Evolutionary conservation across 371 early-diverging fungal genomes (phyloP).

Genomic region (Mucor indicus): DNA sequence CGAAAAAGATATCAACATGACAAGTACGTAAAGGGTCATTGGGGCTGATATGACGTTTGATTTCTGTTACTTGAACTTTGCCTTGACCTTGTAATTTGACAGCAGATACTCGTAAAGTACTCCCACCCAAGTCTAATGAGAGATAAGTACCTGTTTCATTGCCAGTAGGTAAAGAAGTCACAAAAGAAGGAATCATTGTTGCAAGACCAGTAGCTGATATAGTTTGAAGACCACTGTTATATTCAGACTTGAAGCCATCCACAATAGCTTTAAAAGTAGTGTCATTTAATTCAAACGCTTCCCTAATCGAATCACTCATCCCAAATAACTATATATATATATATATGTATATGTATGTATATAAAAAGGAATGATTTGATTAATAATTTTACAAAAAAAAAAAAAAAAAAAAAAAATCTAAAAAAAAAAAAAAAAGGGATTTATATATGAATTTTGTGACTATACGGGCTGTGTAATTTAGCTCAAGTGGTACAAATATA

Average conservation of each 20-base stretch:
- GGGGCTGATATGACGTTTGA: background rate
- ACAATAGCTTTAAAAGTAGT: constrained; percentile 48
- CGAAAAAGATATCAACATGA: constrained; percentile 44
- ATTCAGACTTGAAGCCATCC: constrained; percentile 39
- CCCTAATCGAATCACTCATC: too few species aligned
- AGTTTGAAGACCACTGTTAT: constrained; percentile 27
- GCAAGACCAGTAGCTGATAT: constrained; percentile 19
- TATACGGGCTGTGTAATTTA: background rate
- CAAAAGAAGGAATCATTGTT: constrained; percentile 80
- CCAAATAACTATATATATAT: too few species aligned
- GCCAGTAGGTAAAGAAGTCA: constrained; percentile 76
- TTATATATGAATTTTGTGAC: too few species aligned
- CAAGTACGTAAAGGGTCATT: background rate
- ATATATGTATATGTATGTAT: too few species aligned
- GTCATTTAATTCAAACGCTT: too few species aligned
- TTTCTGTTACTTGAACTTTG: constrained; percentile 30
- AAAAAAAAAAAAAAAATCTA: background rate
- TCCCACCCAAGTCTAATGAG: constrained; percentile 91
- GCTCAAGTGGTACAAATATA: too few species aligned
- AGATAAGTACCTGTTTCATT: constrained; percentile 80
- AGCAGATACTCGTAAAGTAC: constrained; percentile 83
- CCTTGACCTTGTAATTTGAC: constrained; percentile 21
- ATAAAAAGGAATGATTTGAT: too few species aligned
- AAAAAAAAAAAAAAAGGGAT: background rate
- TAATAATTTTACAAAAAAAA: too few species aligned